phyloP scores from a whole-genome alignment of 495 filamentous ascomycete genomes.

The Jackrogersella multiformis region DNA sequence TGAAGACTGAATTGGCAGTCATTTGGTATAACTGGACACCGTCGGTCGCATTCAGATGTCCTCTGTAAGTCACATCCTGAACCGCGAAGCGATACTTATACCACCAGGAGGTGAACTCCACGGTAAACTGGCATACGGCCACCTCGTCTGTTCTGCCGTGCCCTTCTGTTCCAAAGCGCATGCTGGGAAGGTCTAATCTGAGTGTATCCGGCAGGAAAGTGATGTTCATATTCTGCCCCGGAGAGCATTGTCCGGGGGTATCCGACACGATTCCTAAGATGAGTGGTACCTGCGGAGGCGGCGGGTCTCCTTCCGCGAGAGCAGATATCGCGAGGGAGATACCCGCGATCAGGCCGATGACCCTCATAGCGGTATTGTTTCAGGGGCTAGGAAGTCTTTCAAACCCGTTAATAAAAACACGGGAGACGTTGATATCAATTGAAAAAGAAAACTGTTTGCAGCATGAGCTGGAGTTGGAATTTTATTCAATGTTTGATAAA shows the following conservation, averaged over 20 bases:
- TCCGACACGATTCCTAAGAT: constrained; percentile 22
- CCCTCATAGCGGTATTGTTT: constrained; percentile 13
- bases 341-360: constrained; percentile 2
- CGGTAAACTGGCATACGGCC: constrained; percentile 32
- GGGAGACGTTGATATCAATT: background rate
- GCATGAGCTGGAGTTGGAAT: background rate
- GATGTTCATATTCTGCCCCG: constrained; percentile 30
- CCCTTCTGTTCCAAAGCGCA: constrained; percentile 25
- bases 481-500: background rate
- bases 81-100: constrained; percentile 38
- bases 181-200: constrained; percentile 23
- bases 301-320: constrained; percentile 19
- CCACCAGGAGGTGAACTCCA: constrained; percentile 36
- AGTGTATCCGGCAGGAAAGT: constrained; percentile 29
- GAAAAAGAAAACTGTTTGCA: background rate
- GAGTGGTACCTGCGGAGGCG: constrained; percentile 25
- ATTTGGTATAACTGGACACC: constrained; percentile 33
- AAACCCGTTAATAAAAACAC: background rate
- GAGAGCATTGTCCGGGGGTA: constrained; percentile 28
- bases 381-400: background rate
- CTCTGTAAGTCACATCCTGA: constrained; percentile 30
- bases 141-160: constrained; percentile 36
- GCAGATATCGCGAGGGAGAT: constrained; percentile 10
- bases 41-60: constrained; percentile 26
- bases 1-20: constrained; percentile 24